Evolutionary conservation across 2,329 filamentous ascomycete species (phyloP), one percentile per base, ranked within the genome.

Genomic region (Colletotrichum trifolii): DNA sequence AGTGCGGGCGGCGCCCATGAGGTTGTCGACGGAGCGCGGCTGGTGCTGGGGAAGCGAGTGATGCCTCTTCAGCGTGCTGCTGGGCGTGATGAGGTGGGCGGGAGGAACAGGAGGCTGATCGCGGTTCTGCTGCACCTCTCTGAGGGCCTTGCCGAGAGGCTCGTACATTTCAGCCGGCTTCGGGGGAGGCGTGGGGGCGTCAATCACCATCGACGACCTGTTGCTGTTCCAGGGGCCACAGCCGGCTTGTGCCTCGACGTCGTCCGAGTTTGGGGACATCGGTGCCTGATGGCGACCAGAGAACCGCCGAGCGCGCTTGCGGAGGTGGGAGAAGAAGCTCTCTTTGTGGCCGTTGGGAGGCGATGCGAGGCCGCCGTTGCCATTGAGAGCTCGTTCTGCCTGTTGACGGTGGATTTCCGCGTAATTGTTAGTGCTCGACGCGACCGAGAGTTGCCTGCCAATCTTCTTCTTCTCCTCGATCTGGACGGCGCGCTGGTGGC

Each of bases 301-400:
- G 66, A 99, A 90, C 70, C 96, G 87, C 71, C 96, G 88, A 35
- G 96, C 96, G 55, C 95, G 90, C 79, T 99, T 99, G 61, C 96
- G 88, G 8, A 99, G 85, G 75, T 99, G 96, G 1, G 96, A 98
- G 80, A 99, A 99, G 83, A 99, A 99, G 77, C 96, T 93, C 77
- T 99, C 96, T 74, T 96, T 96, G 61, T 94, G 92, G 15, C 87
- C 92, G 71, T 86, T 90, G 0, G 90, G 89, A 4, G 94, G 93
- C 6, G 93, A 96, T 13, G 87, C 89, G 33, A 94, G 82, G 25
- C 90, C 91, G 39, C 85, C 87, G 72, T 91, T 89, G 57, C 94
- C 96, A 74, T 94, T 97, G 49, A 98, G 84, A 42, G 94, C 93
- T 68, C 93, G 87, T 77, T 98, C 95, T 12, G 95, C 93, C 77